These are phyloP conservation scores for Diaporthe aspalathi DNA, from an alignment of 2,329 filamentous ascomycete species.

Conservation along the genomic window DNA sequence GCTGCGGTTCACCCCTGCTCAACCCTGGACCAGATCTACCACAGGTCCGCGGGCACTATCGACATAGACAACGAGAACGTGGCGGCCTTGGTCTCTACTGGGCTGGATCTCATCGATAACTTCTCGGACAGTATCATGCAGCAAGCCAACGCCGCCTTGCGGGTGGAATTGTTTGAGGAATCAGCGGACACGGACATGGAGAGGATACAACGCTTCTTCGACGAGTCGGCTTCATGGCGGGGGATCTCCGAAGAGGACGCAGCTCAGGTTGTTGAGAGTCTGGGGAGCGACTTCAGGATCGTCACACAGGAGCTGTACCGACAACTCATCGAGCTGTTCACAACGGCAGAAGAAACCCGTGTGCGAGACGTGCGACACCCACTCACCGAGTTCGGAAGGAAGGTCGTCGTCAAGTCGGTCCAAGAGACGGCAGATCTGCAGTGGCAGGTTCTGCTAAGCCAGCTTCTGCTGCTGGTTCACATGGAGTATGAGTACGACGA, in stretches of 20 bases:
- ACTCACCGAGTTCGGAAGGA: slow-evolving; percentile 81
- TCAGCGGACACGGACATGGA: slow-evolving; percentile 76
- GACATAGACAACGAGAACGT: slow-evolving; percentile 65
- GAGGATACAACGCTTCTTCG: slow-evolving; percentile 81
- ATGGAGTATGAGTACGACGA: slow-evolving; percentile 83
- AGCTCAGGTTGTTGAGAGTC: slow-evolving; percentile 72
- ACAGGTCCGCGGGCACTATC: slow-evolving; percentile 56
- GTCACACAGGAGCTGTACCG: slow-evolving; percentile 67
- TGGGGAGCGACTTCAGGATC: slow-evolving; percentile 74
- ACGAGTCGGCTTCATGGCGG: slow-evolving; percentile 80
- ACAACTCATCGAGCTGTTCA: slow-evolving; percentile 61
- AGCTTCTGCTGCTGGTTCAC: slow-evolving; percentile 85
- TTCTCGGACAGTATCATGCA: slow-evolving; percentile 78
- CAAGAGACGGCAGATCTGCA: slow-evolving; percentile 82
- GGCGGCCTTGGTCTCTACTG: slow-evolving; percentile 75
- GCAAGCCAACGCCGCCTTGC: slow-evolving; percentile 74
- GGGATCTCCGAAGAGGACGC: slow-evolving; percentile 87
- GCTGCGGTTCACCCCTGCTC: slow-evolving; percentile 85
- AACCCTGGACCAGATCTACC: slow-evolving; percentile 77
- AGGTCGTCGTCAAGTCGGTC: slow-evolving; percentile 78
- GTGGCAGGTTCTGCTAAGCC: slow-evolving; percentile 80
- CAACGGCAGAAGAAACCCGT: slow-evolving; percentile 57
- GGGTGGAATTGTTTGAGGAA: slow-evolving; percentile 80
- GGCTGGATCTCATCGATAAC: slow-evolving; percentile 74
- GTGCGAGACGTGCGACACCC: slow-evolving; percentile 61